Base-by-base conservation (phyloP, 768 basidiomycete genomes). In the Rhizopogon roseolus region DNA sequence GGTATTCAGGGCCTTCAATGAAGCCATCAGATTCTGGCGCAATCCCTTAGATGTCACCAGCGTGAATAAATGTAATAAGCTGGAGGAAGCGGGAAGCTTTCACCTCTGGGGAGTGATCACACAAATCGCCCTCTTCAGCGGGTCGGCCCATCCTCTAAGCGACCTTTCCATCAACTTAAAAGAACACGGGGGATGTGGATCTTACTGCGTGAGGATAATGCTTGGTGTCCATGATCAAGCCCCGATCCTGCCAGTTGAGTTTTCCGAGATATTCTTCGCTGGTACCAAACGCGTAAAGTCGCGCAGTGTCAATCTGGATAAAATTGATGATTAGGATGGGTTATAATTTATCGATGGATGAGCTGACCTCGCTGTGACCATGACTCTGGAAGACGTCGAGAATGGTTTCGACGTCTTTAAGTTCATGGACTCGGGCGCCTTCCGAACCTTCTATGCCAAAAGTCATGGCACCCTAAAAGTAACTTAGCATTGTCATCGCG, bases 221-320 rank as follows among this genome's bases (percentile, higher is more conserved):
- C 63, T 87, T 87, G 0, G 82, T 86, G 41, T 84, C 81, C 41
- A 86, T 67, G 53, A 74, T 73, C 25, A 85, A 61, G 0, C 81
- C 81, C 36, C 79, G 73, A 41, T 67, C 65, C 54, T 78, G 69
- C 71, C 78, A 78, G 54, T 75, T 68, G 51, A 78, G 70, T 66
- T 79, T 69, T 6, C 79, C 82, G n/a, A 85, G 72, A 57, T 63
- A 64, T 51, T 72, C 61, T 57, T 72, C 71, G 41, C 59, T 64
- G 5, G 72, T 71, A 2, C 70, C 68, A 1, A 60, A 61, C 6
- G 51, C 44, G 53, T 70, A 71, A n/a, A 50, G 28, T 14, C 64
- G 57, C 2, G 62, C 60, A 38, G 66, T 64, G 52, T 71, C 70
- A 40, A 72, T 53, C 63, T 71, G 45, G 17, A 28, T 3, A 14